phyloP scores from a whole-genome alignment of 345 rosid species.

The Microthlaspi erraticum region DNA sequence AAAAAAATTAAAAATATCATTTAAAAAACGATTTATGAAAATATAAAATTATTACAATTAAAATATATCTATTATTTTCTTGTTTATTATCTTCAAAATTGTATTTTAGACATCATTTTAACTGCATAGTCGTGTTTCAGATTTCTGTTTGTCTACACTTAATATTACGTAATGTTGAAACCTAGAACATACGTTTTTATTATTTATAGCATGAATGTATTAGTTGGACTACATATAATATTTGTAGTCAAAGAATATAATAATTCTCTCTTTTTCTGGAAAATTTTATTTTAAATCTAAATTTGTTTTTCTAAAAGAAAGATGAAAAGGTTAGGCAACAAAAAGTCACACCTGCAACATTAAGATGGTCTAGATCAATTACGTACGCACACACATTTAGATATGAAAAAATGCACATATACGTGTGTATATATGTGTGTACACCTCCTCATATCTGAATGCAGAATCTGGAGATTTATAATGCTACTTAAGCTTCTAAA shows the following conservation, averaged over 20 bases:
- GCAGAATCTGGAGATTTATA: constrained; percentile 25
- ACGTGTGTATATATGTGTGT: neutral
- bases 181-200: neutral
- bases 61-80: no score
- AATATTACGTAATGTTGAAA: neutral
- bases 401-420: constrained; percentile 4
- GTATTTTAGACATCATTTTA: neutral
- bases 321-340: constrained; percentile 45
- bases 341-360: constrained; percentile 49
- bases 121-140: neutral
- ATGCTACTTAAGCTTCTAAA: constrained; percentile 39
- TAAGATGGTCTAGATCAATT: constrained; percentile 42
- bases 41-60: no score
- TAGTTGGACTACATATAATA: neutral
- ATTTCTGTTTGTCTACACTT: neutral
- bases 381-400: constrained; percentile 31
- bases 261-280: neutral
- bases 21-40: no score
- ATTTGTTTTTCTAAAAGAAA: constrained; percentile 1
- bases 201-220: constrained; percentile 10
- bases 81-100: neutral
- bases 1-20: no score
- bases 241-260: constrained; percentile 9
- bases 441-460: constrained; percentile 14
- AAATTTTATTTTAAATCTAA: neutral